phyloP scores from a whole-genome alignment of 306 rosid species.

The Pueraria montana region DNA sequence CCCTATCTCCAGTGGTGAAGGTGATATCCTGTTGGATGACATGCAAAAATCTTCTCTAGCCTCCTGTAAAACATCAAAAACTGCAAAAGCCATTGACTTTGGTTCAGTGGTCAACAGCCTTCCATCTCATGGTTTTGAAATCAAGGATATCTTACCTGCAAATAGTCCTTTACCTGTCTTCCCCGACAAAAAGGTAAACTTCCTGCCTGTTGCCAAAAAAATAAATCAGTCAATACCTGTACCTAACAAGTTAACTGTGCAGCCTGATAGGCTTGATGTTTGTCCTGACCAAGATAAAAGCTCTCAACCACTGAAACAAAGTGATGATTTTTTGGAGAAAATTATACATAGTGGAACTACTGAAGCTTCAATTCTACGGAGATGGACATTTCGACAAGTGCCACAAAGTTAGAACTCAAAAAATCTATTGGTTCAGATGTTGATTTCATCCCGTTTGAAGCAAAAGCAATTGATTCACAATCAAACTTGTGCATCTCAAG shows the following conservation, averaged over 20 bases:
- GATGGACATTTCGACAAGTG: slow-evolving; percentile 39
- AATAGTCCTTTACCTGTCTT: slow-evolving; percentile 43
- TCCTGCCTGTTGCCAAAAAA: slow-evolving; percentile 33
- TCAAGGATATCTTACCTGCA: slow-evolving; percentile 56
- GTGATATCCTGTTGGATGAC: slow-evolving; percentile 83
- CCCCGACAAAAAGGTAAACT: slow-evolving; percentile 33
- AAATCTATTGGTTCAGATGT: slow-evolving; percentile 33
- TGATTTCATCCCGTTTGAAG: slow-evolving; percentile 33
- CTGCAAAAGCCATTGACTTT: slow-evolving; percentile 76
- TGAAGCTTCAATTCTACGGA: slow-evolving; percentile 40
- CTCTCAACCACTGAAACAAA: slow-evolving; percentile 24
- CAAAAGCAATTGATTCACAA: slow-evolving; percentile 43
- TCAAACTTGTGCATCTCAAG: slow-evolving; percentile 41
- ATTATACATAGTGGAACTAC: slow-evolving; percentile 32
- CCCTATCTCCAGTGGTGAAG: slow-evolving; percentile 86
- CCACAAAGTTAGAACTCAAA: slow-evolving; percentile 40
- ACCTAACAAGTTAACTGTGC: slow-evolving; percentile 45
- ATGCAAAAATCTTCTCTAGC: slow-evolving; percentile 64
- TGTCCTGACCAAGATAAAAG: slow-evolving; percentile 49
- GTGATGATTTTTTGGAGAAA: slow-evolving; percentile 36
- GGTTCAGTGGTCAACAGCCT: slow-evolving; percentile 52
- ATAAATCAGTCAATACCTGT: slow-evolving; percentile 40
- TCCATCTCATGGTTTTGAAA: slow-evolving; percentile 69
- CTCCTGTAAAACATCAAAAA: slow-evolving; percentile 62
- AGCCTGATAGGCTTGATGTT: slow-evolving; percentile 41